These are phyloP conservation scores for Botrytis fragariae DNA, from an alignment of 2,329 filamentous ascomycete species.

Conservation along the genomic window DNA sequence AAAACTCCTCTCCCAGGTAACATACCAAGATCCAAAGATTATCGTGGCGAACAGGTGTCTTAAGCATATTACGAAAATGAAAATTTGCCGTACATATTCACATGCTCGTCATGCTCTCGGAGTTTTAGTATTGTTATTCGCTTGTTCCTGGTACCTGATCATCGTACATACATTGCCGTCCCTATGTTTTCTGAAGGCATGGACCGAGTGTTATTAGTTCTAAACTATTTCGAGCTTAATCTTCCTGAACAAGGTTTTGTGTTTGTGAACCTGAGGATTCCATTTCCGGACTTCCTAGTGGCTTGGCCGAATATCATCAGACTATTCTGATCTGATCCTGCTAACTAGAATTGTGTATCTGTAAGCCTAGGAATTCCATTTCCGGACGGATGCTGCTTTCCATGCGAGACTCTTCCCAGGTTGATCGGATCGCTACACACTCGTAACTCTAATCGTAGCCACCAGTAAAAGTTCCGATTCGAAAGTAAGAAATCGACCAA, in stretches of 20 bases:
- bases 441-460: not conserved
- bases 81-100: not conserved
- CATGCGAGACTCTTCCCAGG: not conserved
- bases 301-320: not conserved
- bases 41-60: not conserved
- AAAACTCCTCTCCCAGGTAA: not conserved
- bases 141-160: conserved; percentile 6
- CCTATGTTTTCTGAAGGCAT: not conserved
- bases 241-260: not conserved
- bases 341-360: too few species aligned
- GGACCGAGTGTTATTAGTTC: not conserved
- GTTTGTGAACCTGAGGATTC: not conserved
- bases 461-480: not conserved
- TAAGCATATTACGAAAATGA: not conserved
- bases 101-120: not conserved
- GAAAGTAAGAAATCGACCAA: not conserved
- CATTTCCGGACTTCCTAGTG: not conserved
- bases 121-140: not conserved
- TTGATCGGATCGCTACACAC: not conserved
- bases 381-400: not conserved
- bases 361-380: not conserved
- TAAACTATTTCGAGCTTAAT: not conserved
- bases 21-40: not conserved
- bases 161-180: not conserved
- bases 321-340: not conserved